Conservation (phyloP, 352 stramenopile species). For the Phytophthora citricola region DNA sequence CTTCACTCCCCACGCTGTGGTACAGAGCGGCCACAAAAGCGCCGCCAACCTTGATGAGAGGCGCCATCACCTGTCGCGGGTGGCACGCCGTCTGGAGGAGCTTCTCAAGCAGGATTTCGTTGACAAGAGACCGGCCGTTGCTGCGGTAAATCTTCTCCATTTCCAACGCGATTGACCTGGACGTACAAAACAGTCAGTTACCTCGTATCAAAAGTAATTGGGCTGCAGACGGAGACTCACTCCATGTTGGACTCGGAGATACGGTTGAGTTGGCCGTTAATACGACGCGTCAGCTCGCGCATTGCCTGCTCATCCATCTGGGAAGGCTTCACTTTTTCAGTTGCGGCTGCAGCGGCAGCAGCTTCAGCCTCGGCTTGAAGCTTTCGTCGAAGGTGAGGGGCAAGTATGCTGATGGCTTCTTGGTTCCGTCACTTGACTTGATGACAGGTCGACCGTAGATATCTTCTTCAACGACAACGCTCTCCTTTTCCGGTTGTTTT, state of each 20-base stretch:
- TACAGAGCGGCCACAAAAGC: constrained; percentile 78
- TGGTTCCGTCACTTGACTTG: constrained; percentile 44
- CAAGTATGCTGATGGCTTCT: constrained; percentile 77
- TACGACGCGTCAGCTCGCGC: constrained; percentile 68
- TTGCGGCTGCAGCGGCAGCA: constrained; percentile 37
- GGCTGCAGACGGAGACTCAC: constrained; percentile 30
- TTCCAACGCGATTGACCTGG: constrained; percentile 72
- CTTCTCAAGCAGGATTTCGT: constrained; percentile 75
- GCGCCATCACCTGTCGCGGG: constrained; percentile 75
- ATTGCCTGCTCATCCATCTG: constrained; percentile 80
- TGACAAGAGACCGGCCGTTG: constrained; percentile 74
- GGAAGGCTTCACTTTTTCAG: constrained; percentile 39
- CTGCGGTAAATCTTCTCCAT: constrained; percentile 85
- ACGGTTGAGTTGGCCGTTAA: constrained; percentile 93
- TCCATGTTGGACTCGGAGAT: constrained; percentile 94
- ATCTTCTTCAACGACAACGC: constrained; percentile 71
- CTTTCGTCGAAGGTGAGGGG: constrained; percentile 86
- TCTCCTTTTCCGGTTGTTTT: constrained; percentile 30
- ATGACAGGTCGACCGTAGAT: constrained; percentile 86
- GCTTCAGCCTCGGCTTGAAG: constrained; percentile 54
- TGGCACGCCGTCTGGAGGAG: constrained; percentile 70
- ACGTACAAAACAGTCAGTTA: constrained; percentile 10
- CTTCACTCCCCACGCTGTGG: constrained; percentile 78
- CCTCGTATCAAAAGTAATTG: neutral
- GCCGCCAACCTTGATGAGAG: constrained; percentile 77